Evolutionary conservation across 2,329 filamentous ascomycete genomes (phyloP).

Genomic region (Sarocladiaceae sp.): DNA sequence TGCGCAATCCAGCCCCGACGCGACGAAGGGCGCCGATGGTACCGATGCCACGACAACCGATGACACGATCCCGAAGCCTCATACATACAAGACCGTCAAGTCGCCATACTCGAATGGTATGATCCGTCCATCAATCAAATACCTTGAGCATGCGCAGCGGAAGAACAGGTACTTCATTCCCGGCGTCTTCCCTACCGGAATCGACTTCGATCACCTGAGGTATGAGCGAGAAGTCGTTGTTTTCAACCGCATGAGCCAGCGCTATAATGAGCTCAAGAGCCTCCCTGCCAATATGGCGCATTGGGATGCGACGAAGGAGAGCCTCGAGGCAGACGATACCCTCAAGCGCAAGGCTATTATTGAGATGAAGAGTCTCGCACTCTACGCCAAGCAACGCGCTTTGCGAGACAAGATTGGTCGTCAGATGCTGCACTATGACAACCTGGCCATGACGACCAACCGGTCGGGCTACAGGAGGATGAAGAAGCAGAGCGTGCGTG

Average conservation of each 20-base stretch:
- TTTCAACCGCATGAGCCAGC: conserved; percentile 82
- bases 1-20: conserved; percentile 24
- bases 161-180: conserved; percentile 75
- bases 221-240: conserved; percentile 83
- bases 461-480: conserved; percentile 82
- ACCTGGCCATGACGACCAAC: conserved; percentile 95
- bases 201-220: conserved; percentile 79
- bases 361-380: conserved; percentile 83
- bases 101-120: conserved; percentile 59
- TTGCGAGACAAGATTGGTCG: conserved; percentile 81
- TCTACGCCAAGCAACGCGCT: conserved; percentile 83
- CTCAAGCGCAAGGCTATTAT: conserved; percentile 87
- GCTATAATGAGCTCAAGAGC: conserved; percentile 77
- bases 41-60: conserved; percentile 27
- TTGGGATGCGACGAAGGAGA: conserved; percentile 72
- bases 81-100: conserved; percentile 66
- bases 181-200: conserved; percentile 79
- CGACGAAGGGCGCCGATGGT: conserved; percentile 26
- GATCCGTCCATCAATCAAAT: conserved; percentile 59
- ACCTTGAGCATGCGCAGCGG: conserved; percentile 70
- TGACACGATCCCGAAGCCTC: conserved; percentile 30
- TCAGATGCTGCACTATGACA: conserved; percentile 93
- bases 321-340: conserved; percentile 65
- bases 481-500: conserved; percentile 94
- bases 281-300: conserved; percentile 80